Evolutionary conservation across 148 eudicot genomes (phyloP), one percentile per base, ranked within the genome.

Genomic region (Rhododendron ovatum): DNA sequence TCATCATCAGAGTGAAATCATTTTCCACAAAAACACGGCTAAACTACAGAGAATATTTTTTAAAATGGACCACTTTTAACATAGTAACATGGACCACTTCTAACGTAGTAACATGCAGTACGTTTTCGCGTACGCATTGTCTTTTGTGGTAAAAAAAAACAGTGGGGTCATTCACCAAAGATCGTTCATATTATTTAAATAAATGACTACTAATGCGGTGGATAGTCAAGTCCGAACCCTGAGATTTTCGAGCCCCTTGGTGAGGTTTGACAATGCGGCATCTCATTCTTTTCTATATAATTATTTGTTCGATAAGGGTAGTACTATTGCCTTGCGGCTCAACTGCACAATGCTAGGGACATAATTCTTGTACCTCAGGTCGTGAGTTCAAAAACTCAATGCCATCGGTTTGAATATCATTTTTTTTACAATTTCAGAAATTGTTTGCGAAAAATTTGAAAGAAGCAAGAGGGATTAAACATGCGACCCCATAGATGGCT

Each of bases 1-100:
- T 41, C 45, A 41, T 47, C 80, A 9, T 41, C 15, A 0, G 37
- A 35, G 45, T 20, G 26, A 41, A 41, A 20, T 82, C 33, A 20
- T 82, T 82, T 82, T 82, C 84, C 84, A 82, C 71, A 82, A 82
- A 82, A 57, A 82, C 84, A 82, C 84, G 84, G 84, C 41, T 55
- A 47, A 22, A 41, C n/a, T n/a, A n/a, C 1, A 2, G 28, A 53
- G 57, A 51, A 4, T 53, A 2, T 41, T 41, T 41, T 41, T 41
- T 30, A 30, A 3, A 7, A 61, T 61, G 67, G 28, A 65, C 71
- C 71, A 9, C 30, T 65, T 65, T 30, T 6, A 65, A 24, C 69
- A 63, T 63, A 30, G 30, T 30, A 30, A 30, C 30, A 30, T 30
- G 30, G 30, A 30, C 71, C 71, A 9, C 30, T 65, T 65, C 71